Conservation (phyloP, 1,284 basidiomycete species). For the Paramarasmius palmivorus region DNA sequence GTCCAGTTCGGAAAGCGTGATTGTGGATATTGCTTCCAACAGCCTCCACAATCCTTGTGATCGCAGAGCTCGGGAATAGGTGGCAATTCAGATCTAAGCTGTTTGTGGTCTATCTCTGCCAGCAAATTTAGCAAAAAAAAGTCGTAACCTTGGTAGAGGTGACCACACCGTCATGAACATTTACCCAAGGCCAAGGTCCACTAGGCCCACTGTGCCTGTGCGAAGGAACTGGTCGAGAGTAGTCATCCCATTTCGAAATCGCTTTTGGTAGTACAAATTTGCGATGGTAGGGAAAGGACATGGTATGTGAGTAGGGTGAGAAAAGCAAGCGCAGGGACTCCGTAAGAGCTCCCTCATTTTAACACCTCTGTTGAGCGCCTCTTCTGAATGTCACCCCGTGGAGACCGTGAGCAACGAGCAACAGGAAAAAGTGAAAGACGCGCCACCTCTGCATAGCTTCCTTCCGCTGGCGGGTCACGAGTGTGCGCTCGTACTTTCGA, state of each 20-base stretch:
- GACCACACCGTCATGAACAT: not conserved
- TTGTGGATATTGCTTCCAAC: constrained; percentile 42
- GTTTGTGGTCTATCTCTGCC: not conserved
- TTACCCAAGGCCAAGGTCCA: constrained; percentile 1
- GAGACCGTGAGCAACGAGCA: too few relatives aligned
- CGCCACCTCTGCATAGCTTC: not conserved
- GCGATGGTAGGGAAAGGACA: not conserved
- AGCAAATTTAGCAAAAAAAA: not conserved
- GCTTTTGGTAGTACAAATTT: not conserved
- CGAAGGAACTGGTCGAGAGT: not conserved
- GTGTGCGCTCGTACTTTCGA: too few relatives aligned
- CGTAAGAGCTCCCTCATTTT: too few relatives aligned
- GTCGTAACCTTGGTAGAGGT: not conserved
- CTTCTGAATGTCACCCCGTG: too few relatives aligned
- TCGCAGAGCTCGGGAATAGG: constrained; percentile 1
- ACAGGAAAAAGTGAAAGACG: not conserved
- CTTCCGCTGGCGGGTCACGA: too few relatives aligned
- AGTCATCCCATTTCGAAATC: not conserved
- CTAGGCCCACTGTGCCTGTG: constrained; percentile 4
- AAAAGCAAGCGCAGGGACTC: too few relatives aligned
- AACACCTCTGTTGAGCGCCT: too few relatives aligned
- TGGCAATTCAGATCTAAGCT: not conserved
- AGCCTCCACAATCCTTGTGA: not conserved
- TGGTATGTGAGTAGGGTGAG: too few relatives aligned
- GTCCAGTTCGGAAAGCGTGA: constrained; percentile 56